phyloP scores from a whole-genome alignment of 2,329 filamentous ascomycete genomes.

The Cladophialophora psammophila region DNA sequence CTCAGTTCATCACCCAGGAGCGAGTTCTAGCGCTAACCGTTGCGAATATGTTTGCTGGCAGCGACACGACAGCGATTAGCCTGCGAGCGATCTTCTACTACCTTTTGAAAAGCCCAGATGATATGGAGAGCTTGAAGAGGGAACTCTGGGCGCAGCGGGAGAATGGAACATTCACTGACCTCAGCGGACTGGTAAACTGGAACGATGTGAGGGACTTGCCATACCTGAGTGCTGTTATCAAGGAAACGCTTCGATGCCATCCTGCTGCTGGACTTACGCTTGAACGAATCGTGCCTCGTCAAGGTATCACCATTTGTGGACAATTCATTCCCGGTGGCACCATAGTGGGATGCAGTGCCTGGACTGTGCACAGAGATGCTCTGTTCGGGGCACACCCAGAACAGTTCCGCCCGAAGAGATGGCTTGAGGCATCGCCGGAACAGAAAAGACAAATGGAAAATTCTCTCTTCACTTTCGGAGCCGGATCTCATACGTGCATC shows the following conservation, averaged over 20 bases:
- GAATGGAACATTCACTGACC: background rate
- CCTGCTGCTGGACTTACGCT: slow-evolving; percentile 40
- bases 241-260: slow-evolving; percentile 46
- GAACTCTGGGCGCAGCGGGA: slow-evolving; percentile 49
- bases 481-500: slow-evolving; percentile 56
- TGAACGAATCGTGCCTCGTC: slow-evolving; percentile 39
- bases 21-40: slow-evolving; percentile 29
- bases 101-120: slow-evolving; percentile 67
- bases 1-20: slow-evolving; percentile 28
- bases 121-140: slow-evolving; percentile 21
- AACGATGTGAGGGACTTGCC: slow-evolving; percentile 43
- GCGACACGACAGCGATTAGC: slow-evolving; percentile 79
- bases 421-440: slow-evolving; percentile 60
- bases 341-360: slow-evolving; percentile 39
- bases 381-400: slow-evolving; percentile 51
- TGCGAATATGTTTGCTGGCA: slow-evolving; percentile 66
- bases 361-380: slow-evolving; percentile 52
- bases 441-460: slow-evolving; percentile 60
- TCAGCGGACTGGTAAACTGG: slow-evolving; percentile 56
- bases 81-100: slow-evolving; percentile 76
- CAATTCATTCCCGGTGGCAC: slow-evolving; percentile 28
- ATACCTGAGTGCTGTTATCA: slow-evolving; percentile 46
- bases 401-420: slow-evolving; percentile 67
- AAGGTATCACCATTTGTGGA: slow-evolving; percentile 30
- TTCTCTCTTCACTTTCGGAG: slow-evolving; percentile 54